Evolutionary conservation across 1,284 basidiomycete species (phyloP), one percentile per base, ranked within the genome.

Genomic region (Sanghuangporus sanghuang): DNA sequence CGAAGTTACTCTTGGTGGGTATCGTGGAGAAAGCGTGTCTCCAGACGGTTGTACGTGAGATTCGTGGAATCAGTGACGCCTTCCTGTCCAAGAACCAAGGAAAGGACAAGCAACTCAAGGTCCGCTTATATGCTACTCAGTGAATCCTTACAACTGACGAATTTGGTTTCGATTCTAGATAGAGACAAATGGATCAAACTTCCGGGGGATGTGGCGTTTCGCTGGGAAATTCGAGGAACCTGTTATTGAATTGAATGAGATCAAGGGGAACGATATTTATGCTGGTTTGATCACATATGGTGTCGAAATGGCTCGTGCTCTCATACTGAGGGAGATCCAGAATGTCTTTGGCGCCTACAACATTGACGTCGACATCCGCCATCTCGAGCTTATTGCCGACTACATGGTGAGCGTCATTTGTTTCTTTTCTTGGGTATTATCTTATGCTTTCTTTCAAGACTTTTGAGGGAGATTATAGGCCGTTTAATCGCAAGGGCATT

Each of bases 381-480:
- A 99, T 81, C 81, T 99, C 62, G 95, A 96, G 72, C 83, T 99
- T 66, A 98, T 99, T 73, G 97, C 97, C 39, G 97, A 99, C 76
- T 99, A 99, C 75, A 98, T 98, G 95, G 94, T 95, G 71, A 68
- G 89, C 39, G 61, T 14, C 63, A 49, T 48, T 3, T 32, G 27
- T 5, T 42, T 21, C 6, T 6, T 27, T 23, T 14, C 32, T 16
- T 64, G 56, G 58, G 63, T 57, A 56, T 44, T 61, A 48, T 48
- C 55, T 42, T 56, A 59, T 27, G 21, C 56, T 55, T 32, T 49
- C 18, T 14, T 11, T 12, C 40, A 70, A 98, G 94, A 99, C 97
- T 0, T 97, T 96, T 72, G 93, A 95, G 58, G 97, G 97, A 53
- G 95, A 92, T 27, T 99, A 96, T 81, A 93, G 93, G 75, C 95